Conservation (phyloP, 352 stramenopile genomes). For the Globisporangium megalacanthum region DNA sequence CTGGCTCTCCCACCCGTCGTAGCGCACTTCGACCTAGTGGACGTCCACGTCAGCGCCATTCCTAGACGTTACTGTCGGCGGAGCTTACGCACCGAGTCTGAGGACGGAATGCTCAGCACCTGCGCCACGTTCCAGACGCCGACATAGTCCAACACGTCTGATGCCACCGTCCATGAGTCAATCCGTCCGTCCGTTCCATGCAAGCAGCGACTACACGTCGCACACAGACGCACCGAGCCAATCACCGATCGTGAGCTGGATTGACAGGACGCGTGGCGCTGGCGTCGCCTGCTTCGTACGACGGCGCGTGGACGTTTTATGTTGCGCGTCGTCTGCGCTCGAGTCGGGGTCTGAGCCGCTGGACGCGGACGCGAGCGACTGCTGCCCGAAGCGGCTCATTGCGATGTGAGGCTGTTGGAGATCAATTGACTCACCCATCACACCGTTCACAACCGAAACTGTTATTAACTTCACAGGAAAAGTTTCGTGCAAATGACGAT, state of each 20-base stretch:
- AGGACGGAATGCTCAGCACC: conserved; percentile 10
- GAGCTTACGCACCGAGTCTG: conserved; percentile 4
- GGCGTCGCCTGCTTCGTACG: not conserved
- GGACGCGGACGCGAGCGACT: too few relatives aligned
- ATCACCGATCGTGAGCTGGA: conserved; percentile 10
- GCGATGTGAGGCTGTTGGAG: not conserved
- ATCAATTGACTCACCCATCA: too few relatives aligned
- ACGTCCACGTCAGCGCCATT: not conserved
- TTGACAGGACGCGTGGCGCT: conserved; percentile 3
- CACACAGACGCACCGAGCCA: conserved; percentile 8
- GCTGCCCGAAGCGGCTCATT: not conserved
- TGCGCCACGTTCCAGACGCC: conserved; percentile 16
- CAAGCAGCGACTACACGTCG: not conserved
- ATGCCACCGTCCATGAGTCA: not conserved
- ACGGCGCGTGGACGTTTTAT: not conserved
- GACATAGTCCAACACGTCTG: conserved; percentile 17
- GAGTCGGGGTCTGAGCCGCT: not conserved
- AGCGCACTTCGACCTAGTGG: conserved; percentile 53
- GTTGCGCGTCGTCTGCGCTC: not conserved
- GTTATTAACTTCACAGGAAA: not conserved
- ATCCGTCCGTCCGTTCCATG: not conserved
- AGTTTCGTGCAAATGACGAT: too few relatives aligned
- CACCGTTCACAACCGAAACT: not conserved
- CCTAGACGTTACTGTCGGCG: not conserved
- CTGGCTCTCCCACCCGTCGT: conserved; percentile 54